phyloP scores from a whole-genome alignment of 2,329 filamentous ascomycete species.

The Pseudodiploospora longispora region DNA sequence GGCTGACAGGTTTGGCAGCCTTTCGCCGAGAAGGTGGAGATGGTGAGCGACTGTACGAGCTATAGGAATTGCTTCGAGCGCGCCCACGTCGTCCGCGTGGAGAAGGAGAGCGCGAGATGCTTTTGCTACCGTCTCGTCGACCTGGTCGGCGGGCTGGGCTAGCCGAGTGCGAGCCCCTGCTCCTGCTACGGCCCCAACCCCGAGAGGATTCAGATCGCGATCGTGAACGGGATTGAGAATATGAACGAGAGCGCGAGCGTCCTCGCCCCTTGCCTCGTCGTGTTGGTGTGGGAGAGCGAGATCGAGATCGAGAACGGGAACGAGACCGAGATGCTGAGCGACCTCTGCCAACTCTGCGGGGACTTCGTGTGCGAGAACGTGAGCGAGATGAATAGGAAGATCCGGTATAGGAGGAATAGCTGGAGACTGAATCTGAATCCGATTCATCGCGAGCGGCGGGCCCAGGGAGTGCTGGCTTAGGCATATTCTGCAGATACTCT shows the following conservation, averaged over 20 bases:
- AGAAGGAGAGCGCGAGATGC: conserved; percentile 24
- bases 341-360: conserved; percentile 17
- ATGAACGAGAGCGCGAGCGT: conserved; percentile 27
- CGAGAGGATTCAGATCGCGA: conserved; percentile 24
- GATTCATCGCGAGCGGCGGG: conserved; percentile 51
- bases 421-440: conserved; percentile 65
- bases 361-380: conserved; percentile 26
- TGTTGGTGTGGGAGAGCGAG: conserved; percentile 19
- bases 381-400: conserved; percentile 51
- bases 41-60: conserved; percentile 24
- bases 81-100: conserved; percentile 18
- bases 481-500: conserved; percentile 80
- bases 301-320: conserved; percentile 9
- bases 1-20: conserved; percentile 13
- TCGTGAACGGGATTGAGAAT: conserved; percentile 37
- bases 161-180: conserved; percentile 20
- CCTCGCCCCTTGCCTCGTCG: conserved; percentile 16
- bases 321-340: conserved; percentile 24
- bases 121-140: conserved; percentile 16
- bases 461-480: conserved; percentile 71
- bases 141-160: conserved; percentile 21
- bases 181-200: conserved; percentile 11
- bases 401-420: conserved; percentile 67
- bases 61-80: conserved; percentile 21
- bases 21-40: conserved; percentile 15